Conservation (phyloP, 2,329 filamentous ascomycete genomes). For the Hortaea werneckii region DNA sequence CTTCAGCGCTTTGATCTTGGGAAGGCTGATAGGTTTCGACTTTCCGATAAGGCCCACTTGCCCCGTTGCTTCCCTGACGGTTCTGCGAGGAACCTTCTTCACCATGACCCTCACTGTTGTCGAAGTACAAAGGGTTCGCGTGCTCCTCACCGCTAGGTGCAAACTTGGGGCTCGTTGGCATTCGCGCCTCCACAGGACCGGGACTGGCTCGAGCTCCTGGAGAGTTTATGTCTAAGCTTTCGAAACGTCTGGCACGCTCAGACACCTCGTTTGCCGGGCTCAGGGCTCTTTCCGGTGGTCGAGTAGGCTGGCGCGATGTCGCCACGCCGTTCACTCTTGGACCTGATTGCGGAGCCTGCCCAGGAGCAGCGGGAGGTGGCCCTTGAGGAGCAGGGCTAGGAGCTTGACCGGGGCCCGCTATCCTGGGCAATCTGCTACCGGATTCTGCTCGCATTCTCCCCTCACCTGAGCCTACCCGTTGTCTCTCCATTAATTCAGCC, state of each 20-base stretch:
- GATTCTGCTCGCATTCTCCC: conserved; percentile 18
- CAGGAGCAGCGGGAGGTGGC: conserved; percentile 55
- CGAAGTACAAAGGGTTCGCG: not conserved
- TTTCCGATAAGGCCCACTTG: conserved; percentile 5
- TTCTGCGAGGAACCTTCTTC: conserved; percentile 2
- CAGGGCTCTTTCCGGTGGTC: conserved; percentile 20
- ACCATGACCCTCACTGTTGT: not conserved
- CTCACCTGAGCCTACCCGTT: conserved; percentile 17
- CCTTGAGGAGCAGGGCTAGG: conserved; percentile 47
- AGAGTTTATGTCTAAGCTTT: conserved; percentile 7
- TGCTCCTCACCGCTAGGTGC: conserved; percentile 1
- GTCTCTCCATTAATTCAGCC: conserved; percentile 18
- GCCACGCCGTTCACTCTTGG: conserved; percentile 13
- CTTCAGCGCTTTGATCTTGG: conserved; percentile 12
- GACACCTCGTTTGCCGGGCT: conserved; percentile 16
- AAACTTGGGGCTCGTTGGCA: conserved; percentile 12
- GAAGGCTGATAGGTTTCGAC: conserved; percentile 23
- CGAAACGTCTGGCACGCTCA: conserved; percentile 17
- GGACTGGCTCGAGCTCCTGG: not conserved
- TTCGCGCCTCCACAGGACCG: not conserved
- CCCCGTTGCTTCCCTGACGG: not conserved
- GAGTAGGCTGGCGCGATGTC: conserved; percentile 19
- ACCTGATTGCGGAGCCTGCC: conserved; percentile 33
- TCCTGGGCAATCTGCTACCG: conserved; percentile 48
- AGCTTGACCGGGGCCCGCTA: conserved; percentile 19